Evolutionary conservation across 2,329 filamentous ascomycete genomes (phyloP).

Genomic region (Taxawa tesnikishii): DNA sequence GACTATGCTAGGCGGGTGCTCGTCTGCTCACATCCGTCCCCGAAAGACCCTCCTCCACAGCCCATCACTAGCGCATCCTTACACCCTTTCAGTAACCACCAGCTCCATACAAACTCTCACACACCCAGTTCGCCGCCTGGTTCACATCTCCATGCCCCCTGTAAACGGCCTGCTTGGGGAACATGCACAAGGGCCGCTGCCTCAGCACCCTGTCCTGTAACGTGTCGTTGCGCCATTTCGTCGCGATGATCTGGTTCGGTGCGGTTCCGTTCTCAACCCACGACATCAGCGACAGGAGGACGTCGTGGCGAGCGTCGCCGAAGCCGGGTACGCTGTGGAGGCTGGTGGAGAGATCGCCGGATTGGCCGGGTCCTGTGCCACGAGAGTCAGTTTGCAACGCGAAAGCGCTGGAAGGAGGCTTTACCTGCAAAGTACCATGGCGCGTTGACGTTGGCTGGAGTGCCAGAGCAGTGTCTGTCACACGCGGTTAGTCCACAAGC

Average conservation of each 20-base stretch:
- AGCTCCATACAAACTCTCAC: slow-evolving; percentile 7
- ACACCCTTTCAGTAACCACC: too few species aligned
- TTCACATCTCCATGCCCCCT: slow-evolving; percentile 15
- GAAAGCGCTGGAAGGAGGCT: too few species aligned
- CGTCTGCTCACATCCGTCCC: too few species aligned
- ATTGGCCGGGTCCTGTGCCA: slow-evolving; percentile 25
- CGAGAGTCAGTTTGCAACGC: too few species aligned
- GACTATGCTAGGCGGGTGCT: too few species aligned
- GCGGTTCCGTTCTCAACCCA: slow-evolving; percentile 26
- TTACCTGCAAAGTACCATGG: slow-evolving; percentile 36
- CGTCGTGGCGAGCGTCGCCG: slow-evolving; percentile 20
- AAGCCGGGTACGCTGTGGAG: slow-evolving; percentile 20
- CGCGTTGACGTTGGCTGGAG: slow-evolving; percentile 21
- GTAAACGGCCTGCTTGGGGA: slow-evolving; percentile 19
- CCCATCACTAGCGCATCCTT: neutral
- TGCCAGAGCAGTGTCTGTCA: slow-evolving; percentile 24
- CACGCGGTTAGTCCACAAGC: neutral
- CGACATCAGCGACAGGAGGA: slow-evolving; percentile 21
- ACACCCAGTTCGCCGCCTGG: slow-evolving; percentile 18
- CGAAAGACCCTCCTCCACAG: too few species aligned
- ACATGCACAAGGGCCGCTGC: slow-evolving; percentile 23
- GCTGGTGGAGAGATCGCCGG: slow-evolving; percentile 10
- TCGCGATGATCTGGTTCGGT: slow-evolving; percentile 24
- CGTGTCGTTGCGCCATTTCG: slow-evolving; percentile 20
- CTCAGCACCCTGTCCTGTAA: slow-evolving; percentile 17